Evolutionary conservation across 2,329 filamentous ascomycete species (phyloP).

Genomic region (Gaeumannomyces tritici): DNA sequence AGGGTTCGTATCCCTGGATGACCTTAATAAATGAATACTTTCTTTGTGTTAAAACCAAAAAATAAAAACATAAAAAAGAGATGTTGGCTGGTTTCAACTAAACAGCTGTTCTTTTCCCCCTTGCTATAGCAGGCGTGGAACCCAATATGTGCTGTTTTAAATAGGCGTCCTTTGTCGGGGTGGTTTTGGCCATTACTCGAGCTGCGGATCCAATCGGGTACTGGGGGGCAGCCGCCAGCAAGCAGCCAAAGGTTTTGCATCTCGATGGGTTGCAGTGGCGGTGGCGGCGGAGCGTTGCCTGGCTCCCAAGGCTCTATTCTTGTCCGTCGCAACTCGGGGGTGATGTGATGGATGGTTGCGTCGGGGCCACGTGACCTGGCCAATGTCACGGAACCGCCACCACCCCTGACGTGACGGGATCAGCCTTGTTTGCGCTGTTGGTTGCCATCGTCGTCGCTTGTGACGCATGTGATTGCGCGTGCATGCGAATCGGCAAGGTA

Average conservation of each 20-base stretch:
- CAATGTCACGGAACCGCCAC: background rate
- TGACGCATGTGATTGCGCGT: background rate
- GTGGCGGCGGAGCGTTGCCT: no score
- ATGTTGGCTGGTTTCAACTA: background rate
- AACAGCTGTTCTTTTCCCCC: background rate
- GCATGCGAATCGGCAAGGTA: no score
- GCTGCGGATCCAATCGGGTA: no score
- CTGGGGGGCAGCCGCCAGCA: no score
- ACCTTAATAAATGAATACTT: slow-evolving; percentile 23
- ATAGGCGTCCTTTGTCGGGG: background rate
- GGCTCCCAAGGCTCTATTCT: no score
- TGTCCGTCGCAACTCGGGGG: no score
- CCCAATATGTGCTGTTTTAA: background rate
- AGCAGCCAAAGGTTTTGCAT: no score
- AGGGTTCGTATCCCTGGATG: slow-evolving; percentile 39
- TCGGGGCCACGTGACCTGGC: background rate
- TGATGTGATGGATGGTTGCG: background rate
- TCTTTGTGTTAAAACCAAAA: slow-evolving; percentile 1
- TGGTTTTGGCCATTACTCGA: background rate
- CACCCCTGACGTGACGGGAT: background rate
- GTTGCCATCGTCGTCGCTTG: background rate
- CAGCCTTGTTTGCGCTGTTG: background rate
- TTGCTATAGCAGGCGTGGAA: background rate
- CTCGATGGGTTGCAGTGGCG: no score
- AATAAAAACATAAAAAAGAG: slow-evolving; percentile 2